Percentiles rank a stretch among this genome's conserved stretches.
Conservation (phyloP, 495 filamentous ascomycete species). For the Penicillium lagena region DNA sequence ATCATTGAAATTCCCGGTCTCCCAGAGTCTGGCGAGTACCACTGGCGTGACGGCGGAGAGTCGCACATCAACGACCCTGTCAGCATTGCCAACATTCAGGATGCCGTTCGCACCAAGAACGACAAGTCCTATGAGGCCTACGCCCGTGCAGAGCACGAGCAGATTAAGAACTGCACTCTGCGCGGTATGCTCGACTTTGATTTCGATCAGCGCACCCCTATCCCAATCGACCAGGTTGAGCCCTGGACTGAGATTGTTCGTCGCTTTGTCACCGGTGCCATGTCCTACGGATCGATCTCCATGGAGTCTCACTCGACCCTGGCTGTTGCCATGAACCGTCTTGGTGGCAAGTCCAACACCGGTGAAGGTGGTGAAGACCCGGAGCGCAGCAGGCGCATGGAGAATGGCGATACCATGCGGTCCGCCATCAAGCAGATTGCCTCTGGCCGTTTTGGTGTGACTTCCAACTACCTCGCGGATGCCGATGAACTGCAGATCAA, state of each 20-base stretch:
- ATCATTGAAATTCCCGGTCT: constrained; percentile 79
- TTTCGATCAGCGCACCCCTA: constrained; percentile 79
- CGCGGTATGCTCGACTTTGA: constrained; percentile 97
- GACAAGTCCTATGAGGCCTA: constrained; percentile 99
- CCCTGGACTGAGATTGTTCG: constrained; percentile 99
- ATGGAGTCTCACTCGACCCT: constrained; percentile 99
- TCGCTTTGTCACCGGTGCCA: constrained; percentile 96
- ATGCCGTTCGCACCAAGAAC: constrained; percentile 97
- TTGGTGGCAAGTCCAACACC: constrained; percentile 98
- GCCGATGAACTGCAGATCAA: constrained; percentile 99
- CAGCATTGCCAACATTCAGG: constrained; percentile 96
- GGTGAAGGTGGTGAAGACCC: constrained; percentile 98
- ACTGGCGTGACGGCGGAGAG: constrained; percentile 98
- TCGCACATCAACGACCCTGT: constrained; percentile 96
- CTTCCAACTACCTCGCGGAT: constrained; percentile 96
- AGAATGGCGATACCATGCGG: constrained; percentile 97
- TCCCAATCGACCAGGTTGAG: constrained; percentile 97
- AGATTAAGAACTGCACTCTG: constrained; percentile 96
- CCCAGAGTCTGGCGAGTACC: constrained; percentile 94
- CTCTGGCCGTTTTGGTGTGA: constrained; percentile 96
- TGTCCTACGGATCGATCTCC: constrained; percentile 99
- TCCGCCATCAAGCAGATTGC: constrained; percentile 99
- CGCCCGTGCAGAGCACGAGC: constrained; percentile 88
- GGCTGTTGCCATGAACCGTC: constrained; percentile 94
- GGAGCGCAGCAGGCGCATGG: constrained; percentile 77